Conservation (phyloP, 2,329 filamentous ascomycete species). For the Metarhizium robertsii region DNA sequence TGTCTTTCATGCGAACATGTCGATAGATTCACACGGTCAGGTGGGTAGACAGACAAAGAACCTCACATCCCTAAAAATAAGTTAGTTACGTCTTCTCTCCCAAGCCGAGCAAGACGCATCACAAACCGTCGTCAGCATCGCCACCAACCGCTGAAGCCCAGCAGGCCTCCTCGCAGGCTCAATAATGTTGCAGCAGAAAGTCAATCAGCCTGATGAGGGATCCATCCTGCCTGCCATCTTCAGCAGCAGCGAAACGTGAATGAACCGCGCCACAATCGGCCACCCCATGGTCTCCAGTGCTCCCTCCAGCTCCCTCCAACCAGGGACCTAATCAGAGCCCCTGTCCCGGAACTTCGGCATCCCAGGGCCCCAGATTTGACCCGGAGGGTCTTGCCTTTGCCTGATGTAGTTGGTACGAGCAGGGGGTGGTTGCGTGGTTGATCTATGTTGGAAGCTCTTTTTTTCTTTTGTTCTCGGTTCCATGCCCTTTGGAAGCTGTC, state of each 20-base stretch:
- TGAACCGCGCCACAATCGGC: conserved; percentile 1
- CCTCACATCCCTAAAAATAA: no score
- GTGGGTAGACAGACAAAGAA: not conserved
- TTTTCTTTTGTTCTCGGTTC: no score
- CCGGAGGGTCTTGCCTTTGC: not conserved
- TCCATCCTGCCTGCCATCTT: not conserved
- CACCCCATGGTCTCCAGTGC: not conserved
- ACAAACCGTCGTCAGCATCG: not conserved
- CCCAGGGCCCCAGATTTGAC: conserved; percentile 2
- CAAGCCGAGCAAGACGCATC: not conserved
- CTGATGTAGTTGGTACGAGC: not conserved
- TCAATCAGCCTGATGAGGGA: no score
- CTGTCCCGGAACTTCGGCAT: conserved; percentile 8
- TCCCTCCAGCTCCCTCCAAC: not conserved
- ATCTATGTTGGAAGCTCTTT: no score
- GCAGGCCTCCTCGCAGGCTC: no score
- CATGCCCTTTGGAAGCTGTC: not conserved
- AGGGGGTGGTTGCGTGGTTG: not conserved
- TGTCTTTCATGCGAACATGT: no score
- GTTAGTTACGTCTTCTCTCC: not conserved
- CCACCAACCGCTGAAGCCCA: not conserved
- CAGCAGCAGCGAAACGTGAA: not conserved
- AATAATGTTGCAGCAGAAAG: no score
- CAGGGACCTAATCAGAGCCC: conserved; percentile 1
- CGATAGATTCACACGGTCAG: not conserved